Evolutionary conservation across 768 basidiomycete species (phyloP).

Genomic region (Leccinum pellstonianum): DNA sequence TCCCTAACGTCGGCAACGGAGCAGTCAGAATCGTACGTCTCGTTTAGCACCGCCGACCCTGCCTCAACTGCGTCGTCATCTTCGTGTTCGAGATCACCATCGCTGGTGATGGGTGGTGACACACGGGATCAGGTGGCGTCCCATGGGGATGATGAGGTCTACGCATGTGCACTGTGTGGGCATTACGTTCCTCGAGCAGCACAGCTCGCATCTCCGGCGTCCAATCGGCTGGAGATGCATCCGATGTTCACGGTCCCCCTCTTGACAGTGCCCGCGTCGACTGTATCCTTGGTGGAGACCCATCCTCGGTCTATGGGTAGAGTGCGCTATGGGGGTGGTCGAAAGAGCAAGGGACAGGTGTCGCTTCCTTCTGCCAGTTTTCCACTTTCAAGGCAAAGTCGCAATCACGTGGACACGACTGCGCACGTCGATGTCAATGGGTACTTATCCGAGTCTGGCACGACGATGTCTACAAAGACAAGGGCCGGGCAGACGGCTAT

Average conservation of each 20-base stretch:
- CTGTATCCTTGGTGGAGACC: neutral
- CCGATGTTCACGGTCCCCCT: slow-evolving; percentile 33
- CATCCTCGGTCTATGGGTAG: neutral
- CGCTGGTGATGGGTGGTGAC: neutral
- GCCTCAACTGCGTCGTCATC: slow-evolving; percentile 14
- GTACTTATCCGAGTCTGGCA: neutral
- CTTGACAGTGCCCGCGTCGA: slow-evolving; percentile 20
- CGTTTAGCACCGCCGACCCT: slow-evolving; percentile 20
- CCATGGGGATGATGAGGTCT: neutral
- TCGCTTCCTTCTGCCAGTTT: neutral
- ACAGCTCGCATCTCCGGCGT: neutral
- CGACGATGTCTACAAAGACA: neutral
- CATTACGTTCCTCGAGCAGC: slow-evolving; percentile 5
- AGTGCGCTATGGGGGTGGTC: neutral
- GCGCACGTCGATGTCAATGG: neutral
- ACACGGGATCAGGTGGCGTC: neutral
- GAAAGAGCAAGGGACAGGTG: neutral
- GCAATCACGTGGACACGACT: neutral
- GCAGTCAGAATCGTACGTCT: slow-evolving; percentile 21
- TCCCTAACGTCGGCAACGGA: slow-evolving; percentile 23
- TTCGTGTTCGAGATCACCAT: slow-evolving; percentile 17
- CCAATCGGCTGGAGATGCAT: slow-evolving; percentile 10
- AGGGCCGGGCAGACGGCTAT: neutral
- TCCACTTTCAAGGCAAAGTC: neutral
- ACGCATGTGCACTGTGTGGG: slow-evolving; percentile 22